Evolutionary conservation across 2,329 filamentous ascomycete species (phyloP), one percentile per base, ranked within the genome.

Genomic region (Neonectria hederae): DNA sequence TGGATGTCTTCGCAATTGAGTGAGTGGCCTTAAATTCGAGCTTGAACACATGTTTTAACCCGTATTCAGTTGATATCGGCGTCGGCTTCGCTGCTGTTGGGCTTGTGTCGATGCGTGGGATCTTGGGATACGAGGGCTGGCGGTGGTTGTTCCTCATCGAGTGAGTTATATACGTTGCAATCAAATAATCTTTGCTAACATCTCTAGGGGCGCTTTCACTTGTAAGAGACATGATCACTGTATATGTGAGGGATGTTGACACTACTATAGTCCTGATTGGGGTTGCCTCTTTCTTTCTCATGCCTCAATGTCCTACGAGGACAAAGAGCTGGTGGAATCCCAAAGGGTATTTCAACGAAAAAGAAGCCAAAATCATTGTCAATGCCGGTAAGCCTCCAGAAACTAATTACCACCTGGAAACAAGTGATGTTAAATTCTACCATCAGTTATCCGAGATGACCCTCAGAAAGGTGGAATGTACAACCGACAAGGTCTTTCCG

Each of bases 381-480:
- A 90, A 89, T 68, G 80, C 89, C 1, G 38, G 38, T 42, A 42
- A 11, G 38, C 8, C n/a, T n/a, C n/a, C n/a, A n/a, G n/a, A n/a
- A n/a, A n/a, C n/a, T n/a, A n/a, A n/a, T n/a, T 42, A 19, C 17
- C 4, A 5, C 7, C 2, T 11, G 9, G n/a, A 42, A 9, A 42
- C n/a, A 21, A 42, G n/a, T 10, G 9, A 42, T 42, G 8, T 8
- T 42, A 11, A 8, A 42, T n/a, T 42, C 9, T 19, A 13, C 38
- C n/a, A 11, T 10, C 10, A 42, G 76, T 83, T 9, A 69, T 83
- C 8, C 84, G 88, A 1, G 88, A 90, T 48, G 88, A 89, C 60
- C 87, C 87, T 0, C 83, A 81, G 48, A 88, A 87, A 63, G 84
- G 84, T 59, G 82, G 83, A 55, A 88, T 90, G 85, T 85, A 89